phyloP scores from a whole-genome alignment of 1,139 yeast genomes.

The Wickerhamiella infanticola region DNA sequence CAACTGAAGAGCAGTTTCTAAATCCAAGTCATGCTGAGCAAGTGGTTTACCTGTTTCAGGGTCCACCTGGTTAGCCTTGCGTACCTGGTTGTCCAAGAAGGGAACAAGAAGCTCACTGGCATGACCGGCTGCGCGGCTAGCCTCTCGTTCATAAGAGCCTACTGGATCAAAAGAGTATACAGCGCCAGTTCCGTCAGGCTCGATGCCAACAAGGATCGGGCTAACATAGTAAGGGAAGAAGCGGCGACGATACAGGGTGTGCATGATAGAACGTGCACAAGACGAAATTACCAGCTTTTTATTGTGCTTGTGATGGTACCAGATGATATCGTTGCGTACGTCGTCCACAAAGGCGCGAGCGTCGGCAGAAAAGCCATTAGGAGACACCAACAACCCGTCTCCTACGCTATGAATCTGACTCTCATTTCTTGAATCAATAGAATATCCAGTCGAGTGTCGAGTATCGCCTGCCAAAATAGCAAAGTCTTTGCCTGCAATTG shows the following conservation, averaged over 20 bases:
- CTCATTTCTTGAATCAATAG: slow-evolving; percentile 83
- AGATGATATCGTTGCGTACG: slow-evolving; percentile 62
- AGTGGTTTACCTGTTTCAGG: slow-evolving; percentile 59
- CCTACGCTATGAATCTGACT: slow-evolving; percentile 85
- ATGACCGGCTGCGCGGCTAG: slow-evolving; percentile 95
- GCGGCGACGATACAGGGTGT: slow-evolving; percentile 77
- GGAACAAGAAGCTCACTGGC: slow-evolving; percentile 96
- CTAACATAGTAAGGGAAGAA: slow-evolving; percentile 95
- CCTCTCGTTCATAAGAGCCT: slow-evolving; percentile 94
- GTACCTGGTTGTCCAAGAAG: slow-evolving; percentile 91
- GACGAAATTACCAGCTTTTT: slow-evolving; percentile 52
- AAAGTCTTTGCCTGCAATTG: slow-evolving; percentile 95
- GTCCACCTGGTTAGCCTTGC: slow-evolving; percentile 78
- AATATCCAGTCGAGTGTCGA: slow-evolving; percentile 86
- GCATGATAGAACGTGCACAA: slow-evolving; percentile 87
- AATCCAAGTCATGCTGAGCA: slow-evolving; percentile 44
- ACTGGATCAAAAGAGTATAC: slow-evolving; percentile 95
- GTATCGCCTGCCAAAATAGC: slow-evolving; percentile 97
- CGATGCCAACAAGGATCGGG: slow-evolving; percentile 88
- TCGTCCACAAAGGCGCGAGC: slow-evolving; percentile 71
- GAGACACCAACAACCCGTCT: slow-evolving; percentile 73
- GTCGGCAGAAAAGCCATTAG: slow-evolving; percentile 95
- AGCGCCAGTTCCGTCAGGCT: slow-evolving; percentile 88
- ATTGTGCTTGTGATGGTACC: slow-evolving; percentile 88
- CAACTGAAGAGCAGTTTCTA: slow-evolving; percentile 73